Base-by-base conservation (phyloP, 2,329 filamentous ascomycete genomes). In the Talaromyces sp. region DNA sequence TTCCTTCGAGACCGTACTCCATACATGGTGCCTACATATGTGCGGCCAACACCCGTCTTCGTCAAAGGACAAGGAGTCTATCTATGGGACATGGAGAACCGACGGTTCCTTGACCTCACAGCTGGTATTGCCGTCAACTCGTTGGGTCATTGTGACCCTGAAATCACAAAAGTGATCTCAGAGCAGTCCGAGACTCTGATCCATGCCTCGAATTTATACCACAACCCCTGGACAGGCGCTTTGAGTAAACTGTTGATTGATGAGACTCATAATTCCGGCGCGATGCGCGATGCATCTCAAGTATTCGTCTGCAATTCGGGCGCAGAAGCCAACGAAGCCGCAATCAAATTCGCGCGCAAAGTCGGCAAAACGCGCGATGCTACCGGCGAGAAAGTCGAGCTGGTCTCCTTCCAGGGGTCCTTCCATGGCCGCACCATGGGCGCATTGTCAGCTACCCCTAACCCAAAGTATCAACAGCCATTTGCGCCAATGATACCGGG, bases 361-460 rank as follows among this genome's bases (percentile, higher is more conserved):
- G 89, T 90, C 25, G 93, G 93, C 71, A 94, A 94, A 78, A 82
- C 87, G 10, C 72, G 89, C 33, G 89, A 93, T 68, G 87, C 90
- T 0, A 87, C 87, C 0, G 89, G 90, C 57, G 79, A 78, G 22
- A 97, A 98, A 81, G 79, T 87, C 71, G 93, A 97, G 73, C 81
- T 99, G 57, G 91, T 98, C 61, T 96, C 92, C 17, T 99, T 98
- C 83, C 82, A 91, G 72, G 89, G 90, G 72, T 93, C 92, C 45
- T 99, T 99, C 84, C 95, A 99, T 79, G 95, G 95, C 71, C 90
- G 95, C 66, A 98, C 95, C 17, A 96, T 98, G 92, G 95, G 95
- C 61, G 89, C 90, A 65, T 82, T 99, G 52, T 96, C 92, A n/a
- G 95, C 95, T 11, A 99, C 95, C 5, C 95, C 93, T 57, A 99